These are phyloP conservation scores for Petasospora rhodanensis DNA, from an alignment of 1,139 yeast genomes.

Conservation along the genomic window DNA sequence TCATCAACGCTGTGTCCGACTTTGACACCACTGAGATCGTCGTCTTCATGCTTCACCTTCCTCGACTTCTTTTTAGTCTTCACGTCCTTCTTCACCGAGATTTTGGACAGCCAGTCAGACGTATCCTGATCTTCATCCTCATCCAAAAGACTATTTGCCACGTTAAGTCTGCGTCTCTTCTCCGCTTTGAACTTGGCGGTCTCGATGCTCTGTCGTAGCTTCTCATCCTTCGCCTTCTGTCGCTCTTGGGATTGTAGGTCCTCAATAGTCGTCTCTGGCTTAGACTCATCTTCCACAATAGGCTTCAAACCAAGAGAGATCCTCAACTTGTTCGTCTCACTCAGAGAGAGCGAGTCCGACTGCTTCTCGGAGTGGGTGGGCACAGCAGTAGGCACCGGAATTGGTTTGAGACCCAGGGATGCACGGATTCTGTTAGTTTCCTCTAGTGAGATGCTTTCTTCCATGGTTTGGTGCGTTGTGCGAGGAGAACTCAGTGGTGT, in stretches of 20 bases:
- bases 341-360: constrained; percentile 37
- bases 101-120: constrained; percentile 38
- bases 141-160: constrained; percentile 21
- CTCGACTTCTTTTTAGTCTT: constrained; percentile 16
- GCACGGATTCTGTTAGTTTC: constrained; percentile 50
- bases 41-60: constrained; percentile 14
- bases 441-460: constrained; percentile 37
- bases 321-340: constrained; percentile 51
- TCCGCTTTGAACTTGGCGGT: constrained; percentile 22
- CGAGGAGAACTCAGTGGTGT: no score
- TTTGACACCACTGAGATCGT: constrained; percentile 34
- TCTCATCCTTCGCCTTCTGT: constrained; percentile 13
- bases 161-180: constrained; percentile 23
- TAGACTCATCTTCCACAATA: constrained; percentile 18
- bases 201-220: constrained; percentile 21
- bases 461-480: no score
- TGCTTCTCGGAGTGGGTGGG: no score
- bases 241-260: constrained; percentile 16
- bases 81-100: constrained; percentile 12
- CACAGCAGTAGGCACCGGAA: no score
- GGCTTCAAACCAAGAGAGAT: constrained; percentile 36
- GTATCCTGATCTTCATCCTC: constrained; percentile 29
- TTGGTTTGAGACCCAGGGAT: constrained; percentile 46
- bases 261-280: constrained; percentile 16
- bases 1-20: constrained; percentile 44